phyloP scores from a whole-genome alignment of 1,139 yeast species.

The Kazachstania sp. region DNA sequence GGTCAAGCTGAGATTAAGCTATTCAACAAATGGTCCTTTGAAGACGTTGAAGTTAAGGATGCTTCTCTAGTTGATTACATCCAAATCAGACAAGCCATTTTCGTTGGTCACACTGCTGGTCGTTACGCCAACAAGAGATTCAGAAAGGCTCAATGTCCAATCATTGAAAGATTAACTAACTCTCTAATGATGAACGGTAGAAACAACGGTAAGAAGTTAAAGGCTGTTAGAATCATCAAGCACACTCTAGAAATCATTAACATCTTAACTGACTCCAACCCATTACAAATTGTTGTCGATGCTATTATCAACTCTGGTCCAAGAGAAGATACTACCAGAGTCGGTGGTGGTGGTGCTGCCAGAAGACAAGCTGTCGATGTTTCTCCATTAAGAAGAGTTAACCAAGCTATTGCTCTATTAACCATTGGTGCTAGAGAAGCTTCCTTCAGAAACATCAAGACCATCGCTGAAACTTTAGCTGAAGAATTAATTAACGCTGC shows the following conservation, averaged over 20 bases:
- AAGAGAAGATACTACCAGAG: constrained; percentile 99
- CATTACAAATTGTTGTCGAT: constrained; percentile 97
- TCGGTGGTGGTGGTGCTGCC: constrained; percentile 99
- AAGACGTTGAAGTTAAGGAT: constrained; percentile 96
- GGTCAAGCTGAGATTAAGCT: constrained; percentile 95
- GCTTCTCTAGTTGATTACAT: constrained; percentile 97
- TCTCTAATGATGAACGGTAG: constrained; percentile 99
- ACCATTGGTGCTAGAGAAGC: constrained; percentile 99
- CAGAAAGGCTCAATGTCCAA: constrained; percentile 99
- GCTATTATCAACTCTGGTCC: constrained; percentile 99
- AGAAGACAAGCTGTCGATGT: constrained; percentile 99
- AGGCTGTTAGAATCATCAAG: constrained; percentile 99
- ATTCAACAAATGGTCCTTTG: constrained; percentile 99
- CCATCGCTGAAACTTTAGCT: constrained; percentile 99
- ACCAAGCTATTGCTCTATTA: constrained; percentile 97
- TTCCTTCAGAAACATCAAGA: constrained; percentile 99
- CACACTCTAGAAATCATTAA: constrained; percentile 97
- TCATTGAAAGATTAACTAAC: constrained; percentile 98
- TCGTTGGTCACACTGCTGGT: constrained; percentile 99
- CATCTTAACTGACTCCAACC: constrained; percentile 98
- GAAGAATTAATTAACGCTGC: constrained; percentile 99
- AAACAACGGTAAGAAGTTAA: constrained; percentile 99
- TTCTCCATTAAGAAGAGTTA: constrained; percentile 99
- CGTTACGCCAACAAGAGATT: constrained; percentile 99
- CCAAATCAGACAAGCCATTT: constrained; percentile 95